Percentiles rank a stretch among this genome's conserved stretches.
Conservation (phyloP, 176 grass and related monocot species). For the Urochloa ruziziensis region DNA sequence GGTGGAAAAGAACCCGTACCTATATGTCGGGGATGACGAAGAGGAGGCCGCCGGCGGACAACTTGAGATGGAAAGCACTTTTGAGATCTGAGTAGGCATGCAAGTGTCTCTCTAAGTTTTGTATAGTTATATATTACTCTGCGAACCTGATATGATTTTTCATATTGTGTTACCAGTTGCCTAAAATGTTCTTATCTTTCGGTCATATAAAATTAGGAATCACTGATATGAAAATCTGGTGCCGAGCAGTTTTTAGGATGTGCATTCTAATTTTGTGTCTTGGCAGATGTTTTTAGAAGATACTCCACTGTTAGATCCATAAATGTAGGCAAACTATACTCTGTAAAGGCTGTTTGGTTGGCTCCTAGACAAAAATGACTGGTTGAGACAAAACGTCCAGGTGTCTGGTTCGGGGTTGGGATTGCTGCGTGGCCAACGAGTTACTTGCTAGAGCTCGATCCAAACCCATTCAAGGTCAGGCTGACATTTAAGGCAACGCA, state of each 20-base stretch:
- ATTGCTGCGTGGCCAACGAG: no score
- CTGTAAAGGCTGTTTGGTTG: no score
- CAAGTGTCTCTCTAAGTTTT: conserved; percentile 7
- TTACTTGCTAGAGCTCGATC: no score
- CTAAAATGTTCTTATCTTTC: not conserved
- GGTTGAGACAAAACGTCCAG: no score
- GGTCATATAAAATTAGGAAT: not conserved
- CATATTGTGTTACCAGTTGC: not conserved
- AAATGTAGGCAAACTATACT: no score
- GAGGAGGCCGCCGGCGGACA: conserved; percentile 47
- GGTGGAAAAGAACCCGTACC: conserved; percentile 53
- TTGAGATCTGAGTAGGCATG: conserved; percentile 52
- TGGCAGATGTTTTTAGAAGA: not conserved
- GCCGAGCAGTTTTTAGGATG: not conserved
- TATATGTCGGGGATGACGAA: conserved; percentile 58
- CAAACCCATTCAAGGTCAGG: no score
- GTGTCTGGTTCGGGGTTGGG: no score
- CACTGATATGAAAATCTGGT: not conserved
- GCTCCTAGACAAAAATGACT: no score
- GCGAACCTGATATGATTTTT: not conserved
- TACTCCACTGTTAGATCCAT: not conserved
- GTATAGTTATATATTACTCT: not conserved
- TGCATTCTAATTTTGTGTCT: not conserved
- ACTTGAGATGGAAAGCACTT: conserved; percentile 48
- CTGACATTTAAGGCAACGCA: no score